phyloP scores from a whole-genome alignment of 2,329 filamentous ascomycete species.

The Sphaerulina vaccinii region DNA sequence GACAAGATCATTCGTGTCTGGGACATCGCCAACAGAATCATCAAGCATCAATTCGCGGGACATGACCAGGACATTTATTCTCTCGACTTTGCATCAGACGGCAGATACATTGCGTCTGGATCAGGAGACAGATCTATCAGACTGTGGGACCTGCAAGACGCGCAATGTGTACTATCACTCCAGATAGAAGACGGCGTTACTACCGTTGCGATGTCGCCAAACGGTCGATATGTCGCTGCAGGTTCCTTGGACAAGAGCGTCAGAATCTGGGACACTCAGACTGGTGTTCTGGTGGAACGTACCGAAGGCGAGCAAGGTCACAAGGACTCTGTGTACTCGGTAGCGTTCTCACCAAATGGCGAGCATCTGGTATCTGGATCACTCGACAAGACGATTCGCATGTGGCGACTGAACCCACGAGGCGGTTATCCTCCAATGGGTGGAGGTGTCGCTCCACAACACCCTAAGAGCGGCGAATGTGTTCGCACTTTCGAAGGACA shows the following conservation, averaged over 20 bases:
- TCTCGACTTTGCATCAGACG: conserved; percentile 89
- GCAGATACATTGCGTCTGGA: conserved; percentile 90
- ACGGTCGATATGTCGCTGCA: conserved; percentile 89
- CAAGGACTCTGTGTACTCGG: conserved; percentile 94
- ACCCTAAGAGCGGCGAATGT: conserved; percentile 80
- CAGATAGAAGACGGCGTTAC: conserved; percentile 96
- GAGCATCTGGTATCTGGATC: conserved; percentile 91
- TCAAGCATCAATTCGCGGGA: conserved; percentile 90
- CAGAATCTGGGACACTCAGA: conserved; percentile 89
- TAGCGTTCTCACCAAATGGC: conserved; percentile 91
- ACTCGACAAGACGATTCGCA: conserved; percentile 97
- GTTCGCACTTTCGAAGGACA: conserved; percentile 97
- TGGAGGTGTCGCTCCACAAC: conserved; percentile 16
- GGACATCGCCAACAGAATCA: conserved; percentile 84
- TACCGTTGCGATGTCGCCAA: conserved; percentile 94
- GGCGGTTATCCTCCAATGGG: conserved; percentile 47
- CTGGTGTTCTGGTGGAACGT: conserved; percentile 82
- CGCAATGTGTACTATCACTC: conserved; percentile 77
- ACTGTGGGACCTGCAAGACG: conserved; percentile 90
- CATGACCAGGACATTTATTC: conserved; percentile 99
- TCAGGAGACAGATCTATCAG: conserved; percentile 92
- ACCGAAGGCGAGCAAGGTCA: conserved; percentile 91
- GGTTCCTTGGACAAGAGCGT: conserved; percentile 97
- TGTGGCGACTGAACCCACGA: conserved; percentile 85
- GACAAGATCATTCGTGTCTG: conserved; percentile 97